phyloP scores from a whole-genome alignment of 805 yeast genomes.

The Cyberlindnera xishuangbannaensis region DNA sequence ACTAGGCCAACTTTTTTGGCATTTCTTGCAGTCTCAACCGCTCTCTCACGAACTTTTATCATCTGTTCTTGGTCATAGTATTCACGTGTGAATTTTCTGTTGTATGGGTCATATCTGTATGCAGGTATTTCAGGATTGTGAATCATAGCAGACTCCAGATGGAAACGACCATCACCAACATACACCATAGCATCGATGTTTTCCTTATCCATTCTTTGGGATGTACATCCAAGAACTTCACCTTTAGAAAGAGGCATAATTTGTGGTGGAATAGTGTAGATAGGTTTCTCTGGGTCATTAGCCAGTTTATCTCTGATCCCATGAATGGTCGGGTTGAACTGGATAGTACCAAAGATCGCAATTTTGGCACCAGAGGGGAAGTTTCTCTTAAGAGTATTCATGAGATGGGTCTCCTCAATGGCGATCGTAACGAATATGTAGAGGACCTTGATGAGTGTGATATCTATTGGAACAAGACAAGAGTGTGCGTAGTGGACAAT shows the following conservation, averaged over 20 bases:
- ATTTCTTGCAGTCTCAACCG: constrained; percentile 55
- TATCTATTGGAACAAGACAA: constrained; percentile 91
- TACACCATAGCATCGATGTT: constrained; percentile 79
- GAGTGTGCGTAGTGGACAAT: constrained; percentile 97
- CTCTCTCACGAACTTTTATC: constrained; percentile 66
- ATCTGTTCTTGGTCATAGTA: constrained; percentile 82
- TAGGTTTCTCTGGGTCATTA: constrained; percentile 37
- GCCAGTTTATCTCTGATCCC: constrained; percentile 59
- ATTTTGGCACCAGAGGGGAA: constrained; percentile 58
- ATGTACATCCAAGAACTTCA: constrained; percentile 94
- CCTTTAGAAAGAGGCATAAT: constrained; percentile 90
- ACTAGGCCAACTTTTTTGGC: constrained; percentile 74
- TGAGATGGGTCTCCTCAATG: constrained; percentile 76
- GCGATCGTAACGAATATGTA: constrained; percentile 92
- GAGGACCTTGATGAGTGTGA: constrained; percentile 85
- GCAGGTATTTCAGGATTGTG: constrained; percentile 94
- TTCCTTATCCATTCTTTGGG: constrained; percentile 65
- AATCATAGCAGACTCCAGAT: constrained; percentile 92
- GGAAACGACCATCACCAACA: constrained; percentile 95
- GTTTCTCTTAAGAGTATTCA: constrained; percentile 69
- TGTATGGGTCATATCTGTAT: constrained; percentile 91
- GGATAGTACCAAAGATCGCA: constrained; percentile 93
- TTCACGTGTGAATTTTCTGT: constrained; percentile 84
- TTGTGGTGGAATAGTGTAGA: constrained; percentile 80
- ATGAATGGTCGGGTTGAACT: constrained; percentile 92